Evolutionary conservation across 2,329 filamentous ascomycete genomes (phyloP).

Genomic region (Leptographium radiaticola): DNA sequence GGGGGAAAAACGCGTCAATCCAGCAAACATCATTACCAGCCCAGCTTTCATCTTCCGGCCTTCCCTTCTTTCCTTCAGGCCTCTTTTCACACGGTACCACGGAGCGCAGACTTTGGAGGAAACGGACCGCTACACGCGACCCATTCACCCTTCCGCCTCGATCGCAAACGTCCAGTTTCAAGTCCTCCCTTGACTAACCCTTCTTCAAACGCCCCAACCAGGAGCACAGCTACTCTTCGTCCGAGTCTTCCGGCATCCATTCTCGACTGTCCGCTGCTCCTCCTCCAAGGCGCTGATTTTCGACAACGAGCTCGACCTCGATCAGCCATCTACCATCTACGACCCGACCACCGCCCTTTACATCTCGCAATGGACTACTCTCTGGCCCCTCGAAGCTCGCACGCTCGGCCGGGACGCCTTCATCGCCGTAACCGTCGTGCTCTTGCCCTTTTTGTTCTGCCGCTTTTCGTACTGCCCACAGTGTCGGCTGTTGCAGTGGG

Average conservation of each 20-base stretch:
- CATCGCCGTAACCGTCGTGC: constrained; percentile 5
- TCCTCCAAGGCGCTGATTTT: not conserved
- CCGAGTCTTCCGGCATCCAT: not conserved
- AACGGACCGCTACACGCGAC: not conserved
- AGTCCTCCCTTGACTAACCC: not conserved
- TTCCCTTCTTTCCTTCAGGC: not conserved
- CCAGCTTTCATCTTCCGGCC: not conserved
- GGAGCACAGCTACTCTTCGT: not conserved
- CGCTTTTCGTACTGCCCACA: constrained; percentile 8
- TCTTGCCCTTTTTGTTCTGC: constrained; percentile 8
- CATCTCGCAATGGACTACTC: not conserved
- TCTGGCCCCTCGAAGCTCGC: constrained; percentile 1
- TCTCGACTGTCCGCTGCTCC: not conserved
- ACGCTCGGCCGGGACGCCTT: not conserved
- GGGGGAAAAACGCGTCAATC: constrained; percentile 3
- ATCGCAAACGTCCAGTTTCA: not conserved
- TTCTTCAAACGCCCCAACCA: not conserved
- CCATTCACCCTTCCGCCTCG: not conserved
- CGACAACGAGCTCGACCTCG: not conserved
- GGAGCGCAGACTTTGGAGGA: not conserved
- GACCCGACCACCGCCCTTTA: not conserved
- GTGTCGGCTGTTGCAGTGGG: constrained; percentile 4
- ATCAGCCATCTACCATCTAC: not conserved
- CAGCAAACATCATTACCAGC: not conserved
- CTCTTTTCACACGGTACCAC: not conserved